Evolutionary conservation across 371 early-diverging fungal genomes (phyloP).

Genomic region (Apophysomyces ossiformis): DNA sequence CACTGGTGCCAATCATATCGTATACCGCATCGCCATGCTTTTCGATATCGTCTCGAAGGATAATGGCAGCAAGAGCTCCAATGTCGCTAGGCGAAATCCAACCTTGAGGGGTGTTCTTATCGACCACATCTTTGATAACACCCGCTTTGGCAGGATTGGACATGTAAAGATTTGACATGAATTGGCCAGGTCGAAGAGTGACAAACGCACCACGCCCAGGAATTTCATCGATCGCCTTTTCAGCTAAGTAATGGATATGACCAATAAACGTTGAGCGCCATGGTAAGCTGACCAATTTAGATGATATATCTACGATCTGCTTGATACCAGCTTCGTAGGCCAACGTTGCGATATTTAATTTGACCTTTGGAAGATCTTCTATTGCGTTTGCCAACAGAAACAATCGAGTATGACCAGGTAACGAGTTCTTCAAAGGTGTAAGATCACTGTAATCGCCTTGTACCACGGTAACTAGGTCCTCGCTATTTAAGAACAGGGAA

Average conservation of each 20-base stretch:
- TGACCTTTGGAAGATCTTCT: constrained; percentile 8
- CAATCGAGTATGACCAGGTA: constrained; percentile 39
- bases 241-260: constrained; percentile 18
- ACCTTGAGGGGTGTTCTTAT: constrained; percentile 7
- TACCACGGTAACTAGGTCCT: constrained; percentile 11
- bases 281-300: constrained; percentile 16
- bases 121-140: constrained; percentile 5
- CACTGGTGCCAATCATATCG: constrained; percentile 17
- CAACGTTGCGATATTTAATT: constrained; percentile 15
- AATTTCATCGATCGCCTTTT: constrained; percentile 22
- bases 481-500: constrained; percentile 7
- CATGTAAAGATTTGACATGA: constrained; percentile 35
- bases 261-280: constrained; percentile 26
- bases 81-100: constrained; percentile 27
- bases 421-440: constrained; percentile 18
- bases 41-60: constrained; percentile 22
- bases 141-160: neutral
- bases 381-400: constrained; percentile 24
- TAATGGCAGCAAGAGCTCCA: constrained; percentile 15
- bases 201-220: constrained; percentile 27
- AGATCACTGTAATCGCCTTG: constrained; percentile 33
- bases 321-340: constrained; percentile 40
- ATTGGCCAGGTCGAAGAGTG: constrained; percentile 37
- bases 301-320: constrained; percentile 40
- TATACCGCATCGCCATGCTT: constrained; percentile 26